Base-by-base conservation (phyloP, 768 basidiomycete species). In the Calocera cornea region DNA sequence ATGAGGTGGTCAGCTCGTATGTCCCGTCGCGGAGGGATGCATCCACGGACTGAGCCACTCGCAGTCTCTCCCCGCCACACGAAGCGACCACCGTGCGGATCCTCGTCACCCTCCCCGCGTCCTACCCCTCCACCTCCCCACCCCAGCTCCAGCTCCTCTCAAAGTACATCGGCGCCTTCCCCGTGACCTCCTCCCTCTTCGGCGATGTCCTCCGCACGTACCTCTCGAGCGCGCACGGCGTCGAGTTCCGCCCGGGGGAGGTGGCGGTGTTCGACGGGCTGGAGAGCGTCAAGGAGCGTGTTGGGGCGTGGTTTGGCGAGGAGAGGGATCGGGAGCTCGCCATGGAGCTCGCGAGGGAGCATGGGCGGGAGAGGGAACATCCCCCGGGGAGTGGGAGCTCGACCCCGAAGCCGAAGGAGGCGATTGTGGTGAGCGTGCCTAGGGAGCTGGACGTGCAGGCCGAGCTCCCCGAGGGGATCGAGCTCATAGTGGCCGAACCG, bases 261-360 rank as follows among this genome's bases (percentile, higher is more conserved):
- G 86, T 93, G 19, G 92, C 89, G 70, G 88, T 94, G 14, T 95
- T 93, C 73, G 92, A 95, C 70, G 92, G 92, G 12, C 76, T 94
- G 31, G 90, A 92, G 75, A 85, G 80, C 71, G 83, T 89, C 11
- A 75, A 87, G 34, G 90, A 92, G 60, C 78, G 79, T 17, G 87
- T 86, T 69, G 78, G 80, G 27, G 72, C 73, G 41, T 94, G 92
- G 92, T 88, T 90, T 70, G 81, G 82, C 68, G 84, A 86, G n/a
- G 84, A 80, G 19, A 29, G 84, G 78, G 71, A 22, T 3, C 41
- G 24, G 27, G 64, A 44, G 29, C 65, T 47, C 19, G 64, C 31
- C 54, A 65, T 66, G 64, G 67, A 69, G 14, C 41, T 60, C 50
- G 41, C 27, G n/a, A 67, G 68, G 19, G 70, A 69, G 44, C 34